phyloP scores from a whole-genome alignment of 129 eudicot genomes.

The Erigeron canadensis region DNA sequence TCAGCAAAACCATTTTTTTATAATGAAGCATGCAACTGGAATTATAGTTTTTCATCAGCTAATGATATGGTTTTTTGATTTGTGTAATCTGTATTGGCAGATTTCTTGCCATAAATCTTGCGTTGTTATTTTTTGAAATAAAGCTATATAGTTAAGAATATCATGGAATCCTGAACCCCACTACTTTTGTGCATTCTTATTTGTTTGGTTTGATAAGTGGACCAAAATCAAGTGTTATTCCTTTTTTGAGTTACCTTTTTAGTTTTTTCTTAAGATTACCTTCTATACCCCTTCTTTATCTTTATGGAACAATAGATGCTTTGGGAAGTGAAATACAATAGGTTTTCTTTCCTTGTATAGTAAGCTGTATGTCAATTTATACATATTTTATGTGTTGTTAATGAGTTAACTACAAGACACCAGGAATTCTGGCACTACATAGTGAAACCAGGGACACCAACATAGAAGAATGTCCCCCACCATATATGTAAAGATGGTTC shows the following conservation, averaged over 20 bases:
- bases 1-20: too few relatives aligned
- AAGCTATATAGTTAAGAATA: constrained; percentile 10
- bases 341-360: constrained; percentile 6
- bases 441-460: constrained; percentile 26
- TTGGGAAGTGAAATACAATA: constrained; percentile 31
- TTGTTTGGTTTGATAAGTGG: constrained; percentile 29
- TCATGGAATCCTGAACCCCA: constrained; percentile 32
- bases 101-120: constrained; percentile 20
- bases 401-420: constrained; percentile 16
- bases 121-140: constrained; percentile 12
- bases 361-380: constrained; percentile 18
- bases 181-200: constrained; percentile 22
- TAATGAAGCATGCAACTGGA: constrained; percentile 15
- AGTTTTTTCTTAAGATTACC: constrained; percentile 18
- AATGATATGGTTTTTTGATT: too few relatives aligned
- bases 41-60: constrained; percentile 15
- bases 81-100: constrained; percentile 16
- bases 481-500: constrained; percentile 10
- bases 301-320: constrained; percentile 22
- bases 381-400: constrained; percentile 10
- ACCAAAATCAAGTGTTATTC: constrained; percentile 24
- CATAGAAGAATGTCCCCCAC: constrained; percentile 20
- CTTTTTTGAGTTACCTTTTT: constrained; percentile 23
- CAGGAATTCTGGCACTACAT: constrained; percentile 33
- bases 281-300: constrained; percentile 41